Evolutionary conservation across 805 yeast genomes (phyloP).

Genomic region (Lachancea meyersii): DNA sequence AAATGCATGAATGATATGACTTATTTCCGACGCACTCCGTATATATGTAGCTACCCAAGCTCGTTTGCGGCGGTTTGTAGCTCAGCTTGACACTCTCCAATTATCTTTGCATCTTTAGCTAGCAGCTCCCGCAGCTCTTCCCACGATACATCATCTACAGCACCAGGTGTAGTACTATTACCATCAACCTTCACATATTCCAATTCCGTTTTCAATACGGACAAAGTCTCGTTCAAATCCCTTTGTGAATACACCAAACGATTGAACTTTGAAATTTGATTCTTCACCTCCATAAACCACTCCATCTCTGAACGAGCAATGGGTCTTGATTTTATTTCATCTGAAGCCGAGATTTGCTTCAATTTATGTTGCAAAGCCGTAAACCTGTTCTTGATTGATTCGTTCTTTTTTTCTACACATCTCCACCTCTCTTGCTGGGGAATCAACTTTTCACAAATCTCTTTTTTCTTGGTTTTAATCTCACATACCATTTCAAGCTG

Average conservation of each 20-base stretch:
- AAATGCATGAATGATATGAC: neutral
- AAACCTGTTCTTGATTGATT: slow-evolving; percentile 29
- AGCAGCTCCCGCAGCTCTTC: slow-evolving; percentile 28
- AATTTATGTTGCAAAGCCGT: slow-evolving; percentile 27
- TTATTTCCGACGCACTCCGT: too few relatives aligned
- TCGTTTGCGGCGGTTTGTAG: slow-evolving; percentile 9
- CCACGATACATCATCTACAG: slow-evolving; percentile 25
- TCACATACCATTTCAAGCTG: slow-evolving; percentile 34
- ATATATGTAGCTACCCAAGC: slow-evolving; percentile 14
- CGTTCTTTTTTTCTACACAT: slow-evolving; percentile 31
- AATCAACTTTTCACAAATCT: slow-evolving; percentile 13
- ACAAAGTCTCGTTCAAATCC: slow-evolving; percentile 26
- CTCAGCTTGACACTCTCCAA: slow-evolving; percentile 24
- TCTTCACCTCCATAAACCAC: slow-evolving; percentile 42
- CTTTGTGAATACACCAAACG: slow-evolving; percentile 26
- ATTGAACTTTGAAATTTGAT: slow-evolving; percentile 30
- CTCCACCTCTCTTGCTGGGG: slow-evolving; percentile 16
- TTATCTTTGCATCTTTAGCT: slow-evolving; percentile 30
- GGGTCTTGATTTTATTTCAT: slow-evolving; percentile 23
- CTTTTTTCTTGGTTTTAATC: slow-evolving; percentile 15
- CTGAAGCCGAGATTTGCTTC: slow-evolving; percentile 15
- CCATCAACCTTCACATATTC: slow-evolving; percentile 9
- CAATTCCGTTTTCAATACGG: slow-evolving; percentile 26
- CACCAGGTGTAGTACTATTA: neutral
- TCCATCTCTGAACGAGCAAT: slow-evolving; percentile 37